Percentiles rank a stretch among this genome's conserved stretches.
Conservation (phyloP, 495 filamentous ascomycete species). For the Apiosordaria backusii region DNA sequence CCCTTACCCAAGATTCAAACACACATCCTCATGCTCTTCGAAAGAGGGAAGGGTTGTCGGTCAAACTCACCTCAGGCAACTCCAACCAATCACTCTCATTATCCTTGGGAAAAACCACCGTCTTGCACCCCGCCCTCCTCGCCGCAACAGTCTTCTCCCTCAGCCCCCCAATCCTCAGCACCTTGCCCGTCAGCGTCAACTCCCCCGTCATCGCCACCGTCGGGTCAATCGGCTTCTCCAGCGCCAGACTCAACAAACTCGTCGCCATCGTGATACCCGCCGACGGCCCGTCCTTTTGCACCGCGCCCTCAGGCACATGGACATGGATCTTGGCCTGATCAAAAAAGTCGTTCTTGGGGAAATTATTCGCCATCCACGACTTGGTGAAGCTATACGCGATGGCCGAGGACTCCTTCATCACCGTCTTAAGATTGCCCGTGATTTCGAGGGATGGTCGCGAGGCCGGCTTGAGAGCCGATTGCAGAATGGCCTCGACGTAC, state of each 20-base stretch:
- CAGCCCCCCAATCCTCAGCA: conserved; percentile 91
- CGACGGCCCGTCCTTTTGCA: conserved; percentile 93
- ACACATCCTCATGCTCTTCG: too few species aligned
- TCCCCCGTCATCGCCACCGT: conserved; percentile 98
- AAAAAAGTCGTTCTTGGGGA: conserved; percentile 89
- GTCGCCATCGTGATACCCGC: conserved; percentile 98
- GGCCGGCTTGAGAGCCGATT: conserved; percentile 65
- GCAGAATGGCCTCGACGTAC: conserved; percentile 95
- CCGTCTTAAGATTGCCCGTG: conserved; percentile 90
- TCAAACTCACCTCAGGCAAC: conserved; percentile 77
- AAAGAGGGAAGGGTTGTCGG: not conserved
- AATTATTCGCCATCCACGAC: conserved; percentile 75
- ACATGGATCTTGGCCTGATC: conserved; percentile 94
- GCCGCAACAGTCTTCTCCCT: conserved; percentile 99
- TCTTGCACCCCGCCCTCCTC: conserved; percentile 86
- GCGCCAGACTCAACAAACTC: conserved; percentile 75
- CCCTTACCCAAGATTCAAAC: too few species aligned
- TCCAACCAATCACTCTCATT: conserved; percentile 97
- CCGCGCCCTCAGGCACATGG: conserved; percentile 95
- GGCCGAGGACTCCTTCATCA: conserved; percentile 95
- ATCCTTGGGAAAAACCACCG: conserved; percentile 91
- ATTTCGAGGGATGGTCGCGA: conserved; percentile 78
- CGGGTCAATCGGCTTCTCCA: conserved; percentile 73
- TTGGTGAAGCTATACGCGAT: conserved; percentile 98
- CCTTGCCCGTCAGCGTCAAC: conserved; percentile 95